Evolutionary conservation across 2,329 filamentous ascomycete species (phyloP), one percentile per base, ranked within the genome.

Genomic region (Fusarium torreyae): DNA sequence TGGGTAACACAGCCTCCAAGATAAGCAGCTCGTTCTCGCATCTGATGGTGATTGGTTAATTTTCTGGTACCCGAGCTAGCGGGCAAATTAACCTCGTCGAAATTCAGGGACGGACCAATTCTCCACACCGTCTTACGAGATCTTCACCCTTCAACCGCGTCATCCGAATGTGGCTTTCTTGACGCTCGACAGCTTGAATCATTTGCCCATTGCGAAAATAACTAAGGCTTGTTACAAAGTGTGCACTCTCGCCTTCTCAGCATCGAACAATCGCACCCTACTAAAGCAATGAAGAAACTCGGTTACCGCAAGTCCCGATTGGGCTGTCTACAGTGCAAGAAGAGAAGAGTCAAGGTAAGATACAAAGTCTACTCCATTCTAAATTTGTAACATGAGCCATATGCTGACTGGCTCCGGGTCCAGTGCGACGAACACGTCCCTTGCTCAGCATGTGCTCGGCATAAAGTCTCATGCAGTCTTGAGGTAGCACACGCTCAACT

Each of bases 371-470:
- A 10, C 8, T 17, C 34, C 6, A 6, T 17, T 17, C 9, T 2
- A 5, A 7, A 17, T 36, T 17, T 17, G 34, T 7, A 15, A 15
- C 5, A 15, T 36, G 34, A 36, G 14, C 34, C 6, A 17, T 17
- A 20, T 18, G 11, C n/a, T 43, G 36, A 36, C 17, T 28, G 46
- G 18, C 6, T 14, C 7, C n/a, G 13, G 4, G 2, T 7, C 15
- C 17, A 67, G 63, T 67, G 63, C 31, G 63, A 67, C 28, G 63
- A 67, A 33, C 34, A 36, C 7, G 9, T 65, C 26, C 60, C 64
- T 26, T 67, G 63, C 48, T 39, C 44, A 4, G 63, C 63, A 20
- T 67, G 63, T 18, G 18, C 22, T 15, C 38, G 60, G 15, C 63
- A 67, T 31, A 22, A 36, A 31, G 55, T 67, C 18, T 45, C 49